These are phyloP conservation scores for Calocera viscosa DNA, from an alignment of 768 basidiomycete genomes.

Conservation along the genomic window DNA sequence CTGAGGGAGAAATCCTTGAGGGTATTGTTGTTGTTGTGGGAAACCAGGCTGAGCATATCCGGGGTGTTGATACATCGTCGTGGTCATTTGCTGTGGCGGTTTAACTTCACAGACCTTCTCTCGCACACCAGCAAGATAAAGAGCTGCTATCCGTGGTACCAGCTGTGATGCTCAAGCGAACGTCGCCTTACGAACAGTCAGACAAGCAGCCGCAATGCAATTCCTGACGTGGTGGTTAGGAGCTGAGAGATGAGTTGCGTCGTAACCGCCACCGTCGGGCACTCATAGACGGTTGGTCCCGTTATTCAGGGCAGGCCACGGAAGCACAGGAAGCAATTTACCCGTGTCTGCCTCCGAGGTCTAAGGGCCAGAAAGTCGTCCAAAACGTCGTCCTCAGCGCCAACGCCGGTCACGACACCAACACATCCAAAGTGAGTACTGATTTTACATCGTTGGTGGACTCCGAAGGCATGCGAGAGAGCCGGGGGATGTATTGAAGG, in stretches of 20 bases:
- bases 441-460: not conserved
- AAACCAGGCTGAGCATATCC: not conserved
- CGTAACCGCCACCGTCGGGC: slow-evolving; percentile 3
- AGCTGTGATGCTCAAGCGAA: not conserved
- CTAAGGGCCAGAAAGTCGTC: slow-evolving; percentile 9
- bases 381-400: slow-evolving; percentile 7
- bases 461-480: not conserved
- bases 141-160: not conserved
- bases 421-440: slow-evolving; percentile 11
- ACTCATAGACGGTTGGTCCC: slow-evolving; percentile 3
- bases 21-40: not conserved
- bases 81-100: not conserved
- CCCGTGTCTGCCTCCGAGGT: not conserved
- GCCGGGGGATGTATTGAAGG: not conserved
- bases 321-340: slow-evolving; percentile 1
- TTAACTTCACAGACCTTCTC: not conserved
- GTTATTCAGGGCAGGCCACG: slow-evolving; percentile 4
- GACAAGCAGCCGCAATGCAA: not conserved
- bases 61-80: slow-evolving; percentile 1
- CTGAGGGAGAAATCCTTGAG: not conserved
- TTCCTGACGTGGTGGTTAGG: not conserved
- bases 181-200: not conserved
- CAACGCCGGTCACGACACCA: slow-evolving; percentile 7
- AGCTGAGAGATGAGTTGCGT: not conserved
- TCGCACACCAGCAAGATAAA: not conserved